These are phyloP conservation scores for Ascoidea asiatica DNA, from an alignment of 805 yeast genomes.

Conservation along the genomic window DNA sequence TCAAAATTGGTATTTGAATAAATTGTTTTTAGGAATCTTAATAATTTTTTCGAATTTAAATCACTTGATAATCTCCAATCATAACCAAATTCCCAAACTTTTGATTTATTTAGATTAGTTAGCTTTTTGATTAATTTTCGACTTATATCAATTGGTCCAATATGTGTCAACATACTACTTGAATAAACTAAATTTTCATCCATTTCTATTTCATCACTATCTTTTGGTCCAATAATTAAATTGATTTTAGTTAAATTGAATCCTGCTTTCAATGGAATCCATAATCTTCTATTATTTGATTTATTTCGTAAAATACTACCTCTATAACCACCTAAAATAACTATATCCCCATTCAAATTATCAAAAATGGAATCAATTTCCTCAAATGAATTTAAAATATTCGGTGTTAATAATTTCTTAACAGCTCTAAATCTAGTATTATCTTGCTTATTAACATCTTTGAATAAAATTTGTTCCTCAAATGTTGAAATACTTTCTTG, in stretches of 20 bases:
- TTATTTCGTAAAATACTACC: constrained; percentile 61
- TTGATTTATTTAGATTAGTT: constrained; percentile 39
- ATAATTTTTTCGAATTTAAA: constrained; percentile 36
- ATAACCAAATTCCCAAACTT: constrained; percentile 70
- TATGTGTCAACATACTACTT: constrained; percentile 64
- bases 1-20: constrained; percentile 20
- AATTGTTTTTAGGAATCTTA: constrained; percentile 30
- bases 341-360: constrained; percentile 62
- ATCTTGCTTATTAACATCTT: constrained; percentile 41
- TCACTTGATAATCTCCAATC: constrained; percentile 82
- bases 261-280: constrained; percentile 87
- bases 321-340: constrained; percentile 79
- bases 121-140: constrained; percentile 44
- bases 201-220: constrained; percentile 46
- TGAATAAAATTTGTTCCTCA: constrained; percentile 50
- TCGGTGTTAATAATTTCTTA: constrained; percentile 43
- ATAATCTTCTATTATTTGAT: constrained; percentile 48
- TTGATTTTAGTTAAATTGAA: constrained; percentile 58
- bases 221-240: constrained; percentile 58
- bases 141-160: constrained; percentile 81
- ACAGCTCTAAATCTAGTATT: constrained; percentile 62
- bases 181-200: constrained; percentile 45
- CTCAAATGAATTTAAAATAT: constrained; percentile 24
- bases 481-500: constrained; percentile 45
- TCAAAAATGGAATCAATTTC: constrained; percentile 32